phyloP scores from a whole-genome alignment of 2,329 filamentous ascomycete genomes.

The Aspergillus transmontanensis region DNA sequence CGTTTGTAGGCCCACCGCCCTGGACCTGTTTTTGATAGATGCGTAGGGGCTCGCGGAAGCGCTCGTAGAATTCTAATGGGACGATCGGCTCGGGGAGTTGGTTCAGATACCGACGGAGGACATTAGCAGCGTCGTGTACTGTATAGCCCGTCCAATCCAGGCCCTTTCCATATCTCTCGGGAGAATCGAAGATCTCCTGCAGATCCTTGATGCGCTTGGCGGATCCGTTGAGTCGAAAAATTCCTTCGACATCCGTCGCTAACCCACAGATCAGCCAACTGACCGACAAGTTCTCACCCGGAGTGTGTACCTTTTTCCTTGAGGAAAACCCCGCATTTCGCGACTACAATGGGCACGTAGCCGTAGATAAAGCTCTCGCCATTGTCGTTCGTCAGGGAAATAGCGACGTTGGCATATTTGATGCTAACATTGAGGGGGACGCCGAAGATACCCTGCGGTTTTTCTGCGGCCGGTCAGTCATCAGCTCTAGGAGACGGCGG shows the following conservation, averaged over 20 bases:
- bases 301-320: constrained; percentile 86
- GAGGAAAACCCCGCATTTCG: constrained; percentile 94
- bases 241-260: constrained; percentile 95
- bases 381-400: constrained; percentile 89
- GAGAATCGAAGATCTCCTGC: constrained; percentile 87
- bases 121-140: constrained; percentile 96
- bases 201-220: constrained; percentile 98
- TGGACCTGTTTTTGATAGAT: constrained; percentile 70
- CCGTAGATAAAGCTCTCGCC: constrained; percentile 97
- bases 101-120: constrained; percentile 92
- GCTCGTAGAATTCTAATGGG: constrained; percentile 87
- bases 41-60: constrained; percentile 81
- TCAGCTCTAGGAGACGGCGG: neutral
- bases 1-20: constrained; percentile 67
- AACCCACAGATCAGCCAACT: constrained; percentile 30
- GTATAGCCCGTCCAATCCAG: constrained; percentile 97
- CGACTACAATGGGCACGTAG: constrained; percentile 96
- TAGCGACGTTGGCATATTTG: constrained; percentile 95
- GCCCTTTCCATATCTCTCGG: constrained; percentile 93
- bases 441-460: constrained; percentile 82
- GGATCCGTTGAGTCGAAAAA: constrained; percentile 92
- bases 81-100: constrained; percentile 96
- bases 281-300: neutral
- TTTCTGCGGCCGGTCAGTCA: constrained; percentile 20
- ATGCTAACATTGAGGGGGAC: constrained; percentile 93